Base-by-base conservation (phyloP, 1,284 basidiomycete species). In the Trichosporon sp. region DNA sequence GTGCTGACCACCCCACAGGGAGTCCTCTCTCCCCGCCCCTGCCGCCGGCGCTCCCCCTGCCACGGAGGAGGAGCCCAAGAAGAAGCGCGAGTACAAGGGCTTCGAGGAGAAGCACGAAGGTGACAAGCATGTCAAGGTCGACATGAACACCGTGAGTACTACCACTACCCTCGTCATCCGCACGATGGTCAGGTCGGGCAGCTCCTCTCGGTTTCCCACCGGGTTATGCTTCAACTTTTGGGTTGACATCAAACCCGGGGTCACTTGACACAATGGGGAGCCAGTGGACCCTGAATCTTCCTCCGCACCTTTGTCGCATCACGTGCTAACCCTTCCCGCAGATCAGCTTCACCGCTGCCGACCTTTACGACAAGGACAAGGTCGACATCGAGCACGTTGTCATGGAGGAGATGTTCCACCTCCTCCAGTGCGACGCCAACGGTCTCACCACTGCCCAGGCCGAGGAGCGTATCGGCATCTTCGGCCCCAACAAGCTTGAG, bases 321-420 rank as follows among this genome's bases (percentile, higher is more conserved):
- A 21, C 26, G 31, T 54, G 70, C 68, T 71, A 63, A 66, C 56
- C 8, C 21, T 37, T 38, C 8, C 59, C 59, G 59, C 69, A 83
- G 81, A 83, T 83, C 73, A 77, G 79, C 71, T 81, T 83, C 75
- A 83, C 81, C 67, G 80, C 80, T 66, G 76, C 78, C 78, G 83
- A 98, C 85, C 87, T 98, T 65, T 97, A 96, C 85, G 93, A 96
- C 86, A 97, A 96, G 87, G 94, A 98, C 87, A 98, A 98, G 88
- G 96, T 98, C 85, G 96, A 98, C 85, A 89, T 98, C 70, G 96
- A 98, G 87, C 96, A 94, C 66, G 91, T 98, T 81, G 92, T 94
- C 79, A 92, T 98, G 83, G 94, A 96, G 78, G 95, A 98, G 81
- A 94, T 98, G 85, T 96, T 96, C 89, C 93, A 91, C 76, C 91